A percentile compares a stretch with the other conserved stretches of the same genome.
phyloP scores from a whole-genome alignment of 2,329 filamentous ascomycete genomes.

The Beauveria sp. region DNA sequence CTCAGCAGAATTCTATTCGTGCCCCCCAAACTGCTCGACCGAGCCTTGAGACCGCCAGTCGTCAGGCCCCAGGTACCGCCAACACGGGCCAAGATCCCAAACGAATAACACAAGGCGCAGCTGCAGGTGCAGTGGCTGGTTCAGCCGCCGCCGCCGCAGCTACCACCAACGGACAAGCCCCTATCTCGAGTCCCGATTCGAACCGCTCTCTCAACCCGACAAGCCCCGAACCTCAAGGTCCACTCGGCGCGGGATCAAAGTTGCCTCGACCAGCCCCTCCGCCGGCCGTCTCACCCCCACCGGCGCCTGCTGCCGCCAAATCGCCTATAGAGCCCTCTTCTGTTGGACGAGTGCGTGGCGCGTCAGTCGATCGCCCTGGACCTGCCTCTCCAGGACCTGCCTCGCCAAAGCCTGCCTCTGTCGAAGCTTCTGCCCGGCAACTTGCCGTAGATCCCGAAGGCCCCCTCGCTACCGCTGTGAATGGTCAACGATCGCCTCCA shows the following conservation, averaged over 20 bases:
- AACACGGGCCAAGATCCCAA: constrained; percentile 43
- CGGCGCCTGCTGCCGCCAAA: constrained; percentile 42
- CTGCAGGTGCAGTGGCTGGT: constrained; percentile 17
- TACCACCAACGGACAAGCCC: constrained; percentile 15
- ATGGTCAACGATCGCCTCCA: constrained; percentile 59
- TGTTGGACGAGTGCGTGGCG: constrained; percentile 38
- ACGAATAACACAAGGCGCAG: constrained; percentile 34
- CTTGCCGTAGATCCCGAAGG: constrained; percentile 1
- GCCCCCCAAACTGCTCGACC: constrained; percentile 12
- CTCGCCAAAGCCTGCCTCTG: constrained; percentile 3
- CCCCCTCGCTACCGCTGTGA: background rate
- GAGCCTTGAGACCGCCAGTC: constrained; percentile 18
- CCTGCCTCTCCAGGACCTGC: constrained; percentile 1
- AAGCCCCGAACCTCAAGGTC: constrained; percentile 3
- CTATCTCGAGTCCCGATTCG: constrained; percentile 1
- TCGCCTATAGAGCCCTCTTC: constrained; percentile 34
- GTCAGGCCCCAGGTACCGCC: constrained; percentile 25
- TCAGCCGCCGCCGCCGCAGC: background rate
- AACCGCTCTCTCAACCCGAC: background rate
- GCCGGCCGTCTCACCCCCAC: constrained; percentile 46
- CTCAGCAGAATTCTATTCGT: constrained; percentile 24
- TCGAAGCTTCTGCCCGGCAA: background rate
- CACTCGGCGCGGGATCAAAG: constrained; percentile 22
- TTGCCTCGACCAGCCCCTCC: constrained; percentile 24
- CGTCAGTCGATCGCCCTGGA: constrained; percentile 40